These are phyloP conservation scores for Cutaneotrichosporon spelunceum DNA, from an alignment of 1,284 basidiomycete species.

Conservation along the genomic window DNA sequence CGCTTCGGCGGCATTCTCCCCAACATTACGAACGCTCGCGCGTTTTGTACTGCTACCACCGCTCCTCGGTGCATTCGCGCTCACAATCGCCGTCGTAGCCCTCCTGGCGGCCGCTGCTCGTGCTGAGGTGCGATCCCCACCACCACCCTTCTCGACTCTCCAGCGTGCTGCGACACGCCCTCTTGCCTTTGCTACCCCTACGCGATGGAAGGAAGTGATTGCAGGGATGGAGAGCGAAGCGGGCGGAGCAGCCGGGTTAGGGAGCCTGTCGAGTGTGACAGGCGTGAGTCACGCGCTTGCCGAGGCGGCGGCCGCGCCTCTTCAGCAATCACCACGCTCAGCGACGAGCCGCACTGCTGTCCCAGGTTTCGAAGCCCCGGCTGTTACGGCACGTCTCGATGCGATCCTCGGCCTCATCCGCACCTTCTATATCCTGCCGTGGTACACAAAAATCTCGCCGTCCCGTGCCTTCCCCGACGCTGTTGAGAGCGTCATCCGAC, in stretches of 20 bases:
- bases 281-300: constrained; percentile 2
- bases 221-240: background rate
- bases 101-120: constrained; percentile 2
- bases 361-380: constrained; percentile 11
- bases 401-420: constrained; percentile 74
- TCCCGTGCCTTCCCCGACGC: constrained; percentile 83
- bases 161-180: constrained; percentile 13
- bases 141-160: constrained; percentile 4
- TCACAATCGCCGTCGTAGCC: background rate
- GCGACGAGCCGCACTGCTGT: constrained; percentile 3
- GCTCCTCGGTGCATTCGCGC: background rate
- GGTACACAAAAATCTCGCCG: constrained; percentile 79
- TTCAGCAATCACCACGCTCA: background rate
- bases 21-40: background rate
- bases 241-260: background rate
- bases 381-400: constrained; percentile 64
- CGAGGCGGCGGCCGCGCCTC: background rate
- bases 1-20: background rate
- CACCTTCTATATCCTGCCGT: constrained; percentile 75
- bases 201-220: constrained; percentile 4
- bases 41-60: constrained; percentile 4
- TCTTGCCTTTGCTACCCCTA: constrained; percentile 9
- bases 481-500: constrained; percentile 71
- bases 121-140: background rate
- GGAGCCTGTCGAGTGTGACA: background rate